Evolutionary conservation across 345 rosid species (phyloP).

Genomic region (Brassica nigra): DNA sequence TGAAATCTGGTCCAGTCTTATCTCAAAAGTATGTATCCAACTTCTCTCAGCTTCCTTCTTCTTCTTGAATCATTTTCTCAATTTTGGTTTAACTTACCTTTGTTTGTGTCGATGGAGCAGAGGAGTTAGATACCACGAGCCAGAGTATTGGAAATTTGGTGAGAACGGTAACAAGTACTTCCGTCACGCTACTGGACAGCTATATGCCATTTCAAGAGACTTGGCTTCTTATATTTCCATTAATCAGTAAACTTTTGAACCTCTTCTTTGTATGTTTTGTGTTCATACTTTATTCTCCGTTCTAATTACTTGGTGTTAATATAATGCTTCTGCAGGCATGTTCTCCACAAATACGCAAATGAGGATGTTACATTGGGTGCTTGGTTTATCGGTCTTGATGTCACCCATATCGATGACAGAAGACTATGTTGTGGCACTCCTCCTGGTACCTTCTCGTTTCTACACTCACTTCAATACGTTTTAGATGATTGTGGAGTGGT

Average conservation of each 20-base stretch:
- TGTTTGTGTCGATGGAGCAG: constrained; percentile 46
- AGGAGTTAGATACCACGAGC: constrained; percentile 87
- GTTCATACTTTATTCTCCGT: not conserved
- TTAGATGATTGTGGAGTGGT: not conserved
- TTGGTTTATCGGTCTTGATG: constrained; percentile 98
- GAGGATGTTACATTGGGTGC: constrained; percentile 96
- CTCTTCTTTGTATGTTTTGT: not conserved
- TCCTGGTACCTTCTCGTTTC: constrained; percentile 55
- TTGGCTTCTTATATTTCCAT: constrained; percentile 86
- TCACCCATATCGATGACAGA: constrained; percentile 87
- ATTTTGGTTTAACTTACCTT: not conserved
- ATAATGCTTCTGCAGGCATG: constrained; percentile 52
- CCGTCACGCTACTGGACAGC: constrained; percentile 94
- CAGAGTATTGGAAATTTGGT: constrained; percentile 97
- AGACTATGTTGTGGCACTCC: constrained; percentile 94
- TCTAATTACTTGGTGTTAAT: not conserved
- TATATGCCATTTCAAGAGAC: constrained; percentile 91
- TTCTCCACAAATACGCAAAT: constrained; percentile 89
- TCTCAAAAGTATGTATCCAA: constrained; percentile 68
- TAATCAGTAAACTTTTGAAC: constrained; percentile 55
- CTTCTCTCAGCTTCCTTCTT: not conserved
- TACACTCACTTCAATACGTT: not conserved
- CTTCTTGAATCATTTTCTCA: not conserved
- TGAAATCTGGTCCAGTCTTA: constrained; percentile 96
- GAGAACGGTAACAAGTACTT: constrained; percentile 94